phyloP scores from a whole-genome alignment of 306 rosid genomes.

The Quercus robur region DNA sequence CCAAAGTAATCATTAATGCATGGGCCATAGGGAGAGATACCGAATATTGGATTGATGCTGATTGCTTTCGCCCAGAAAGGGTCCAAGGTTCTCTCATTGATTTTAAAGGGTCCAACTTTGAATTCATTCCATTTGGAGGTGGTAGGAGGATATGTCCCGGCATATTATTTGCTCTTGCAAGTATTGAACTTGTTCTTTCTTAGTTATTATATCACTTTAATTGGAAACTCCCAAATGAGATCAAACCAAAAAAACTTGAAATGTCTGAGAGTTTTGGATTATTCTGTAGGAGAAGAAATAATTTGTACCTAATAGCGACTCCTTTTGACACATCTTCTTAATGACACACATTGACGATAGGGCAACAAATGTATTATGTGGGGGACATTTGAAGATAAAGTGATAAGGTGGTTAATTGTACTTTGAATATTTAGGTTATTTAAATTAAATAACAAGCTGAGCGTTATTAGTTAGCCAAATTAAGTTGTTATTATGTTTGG shows the following conservation, averaged over 20 bases:
- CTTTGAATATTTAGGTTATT: no score
- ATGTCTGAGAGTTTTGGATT: conserved; percentile 10
- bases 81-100: not conserved
- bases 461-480: no score
- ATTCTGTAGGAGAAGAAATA: not conserved
- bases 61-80: conserved; percentile 15
- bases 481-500: no score
- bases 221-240: conserved; percentile 1
- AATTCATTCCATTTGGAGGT: conserved; percentile 9
- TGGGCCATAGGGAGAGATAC: conserved; percentile 46
- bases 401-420: no score
- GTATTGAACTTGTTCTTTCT: no score
- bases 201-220: not conserved
- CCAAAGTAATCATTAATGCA: conserved; percentile 25
- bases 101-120: not conserved
- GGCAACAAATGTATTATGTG: no score
- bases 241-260: not conserved
- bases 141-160: no score
- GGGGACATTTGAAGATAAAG: no score
- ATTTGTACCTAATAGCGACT: not conserved
- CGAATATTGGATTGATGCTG: conserved; percentile 16
- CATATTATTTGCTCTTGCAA: no score
- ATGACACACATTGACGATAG: not conserved
- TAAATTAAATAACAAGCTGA: no score
- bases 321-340: not conserved